These are phyloP conservation scores for Wickerhamiella allomyrinae DNA, from an alignment of 805 yeast genomes.

Conservation along the genomic window DNA sequence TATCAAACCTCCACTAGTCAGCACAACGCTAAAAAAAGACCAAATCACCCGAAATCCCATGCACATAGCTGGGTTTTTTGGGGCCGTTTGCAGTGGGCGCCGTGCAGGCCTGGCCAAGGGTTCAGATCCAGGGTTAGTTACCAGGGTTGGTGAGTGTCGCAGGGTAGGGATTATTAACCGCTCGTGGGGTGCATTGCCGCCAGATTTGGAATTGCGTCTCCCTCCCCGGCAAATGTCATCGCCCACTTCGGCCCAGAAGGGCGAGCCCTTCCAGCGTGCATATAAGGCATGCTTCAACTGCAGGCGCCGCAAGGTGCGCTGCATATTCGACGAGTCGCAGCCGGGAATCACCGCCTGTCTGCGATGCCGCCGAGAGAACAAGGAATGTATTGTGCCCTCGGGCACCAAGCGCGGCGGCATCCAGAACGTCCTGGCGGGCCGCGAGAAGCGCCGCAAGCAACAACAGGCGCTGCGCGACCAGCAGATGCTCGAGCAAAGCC, in stretches of 20 bases:
- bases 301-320: constrained; percentile 67
- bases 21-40: too few relatives aligned
- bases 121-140: too few relatives aligned
- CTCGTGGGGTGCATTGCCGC: background rate
- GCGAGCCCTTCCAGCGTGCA: constrained; percentile 29
- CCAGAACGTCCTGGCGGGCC: constrained; percentile 26
- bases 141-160: too few relatives aligned
- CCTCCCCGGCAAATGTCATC: background rate
- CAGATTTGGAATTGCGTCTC: background rate
- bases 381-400: constrained; percentile 61
- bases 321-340: constrained; percentile 67
- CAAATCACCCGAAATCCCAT: too few relatives aligned
- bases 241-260: background rate
- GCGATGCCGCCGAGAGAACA: constrained; percentile 69
- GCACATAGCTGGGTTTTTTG: too few relatives aligned
- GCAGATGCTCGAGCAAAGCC: background rate
- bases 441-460: constrained; percentile 12
- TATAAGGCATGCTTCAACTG: constrained; percentile 81
- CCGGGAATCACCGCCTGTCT: constrained; percentile 76
- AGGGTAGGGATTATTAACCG: background rate
- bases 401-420: constrained; percentile 38
- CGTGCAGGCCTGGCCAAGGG: too few relatives aligned
- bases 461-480: background rate
- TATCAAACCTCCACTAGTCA: too few relatives aligned
- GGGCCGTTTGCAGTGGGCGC: too few relatives aligned